phyloP scores from a whole-genome alignment of 2,329 filamentous ascomycete genomes.

The Fulvia fulva region DNA sequence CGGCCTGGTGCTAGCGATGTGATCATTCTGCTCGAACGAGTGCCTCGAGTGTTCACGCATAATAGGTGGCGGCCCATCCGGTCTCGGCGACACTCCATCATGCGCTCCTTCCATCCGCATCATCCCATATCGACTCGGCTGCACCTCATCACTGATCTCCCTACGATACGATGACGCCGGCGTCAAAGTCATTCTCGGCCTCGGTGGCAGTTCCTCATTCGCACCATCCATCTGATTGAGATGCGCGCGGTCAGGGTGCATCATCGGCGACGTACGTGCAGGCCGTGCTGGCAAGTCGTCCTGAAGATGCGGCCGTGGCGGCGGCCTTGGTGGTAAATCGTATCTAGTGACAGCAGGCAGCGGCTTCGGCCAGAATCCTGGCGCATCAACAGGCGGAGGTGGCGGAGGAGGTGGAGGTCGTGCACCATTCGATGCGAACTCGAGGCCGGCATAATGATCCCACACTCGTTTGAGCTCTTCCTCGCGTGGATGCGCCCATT shows the following conservation, averaged over 20 bases:
- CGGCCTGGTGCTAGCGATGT: neutral
- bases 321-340: neutral
- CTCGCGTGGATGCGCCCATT: slow-evolving; percentile 18
- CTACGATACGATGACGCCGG: neutral
- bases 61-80: too few relatives aligned
- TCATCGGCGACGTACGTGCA: neutral
- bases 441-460: slow-evolving; percentile 10
- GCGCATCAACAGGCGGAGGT: neutral
- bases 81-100: neutral
- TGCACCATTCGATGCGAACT: neutral
- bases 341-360: neutral
- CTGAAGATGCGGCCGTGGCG: neutral
- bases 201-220: neutral
- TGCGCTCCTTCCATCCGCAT: neutral
- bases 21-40: neutral
- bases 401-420: neutral
- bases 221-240: neutral
- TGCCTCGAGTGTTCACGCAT: neutral
- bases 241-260: neutral
- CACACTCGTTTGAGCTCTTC: slow-evolving; percentile 15
- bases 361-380: neutral
- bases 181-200: neutral
- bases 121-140: neutral
- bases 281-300: neutral
- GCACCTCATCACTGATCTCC: neutral